Percentiles rank a stretch among this genome's conserved stretches.
Conservation (phyloP, 2,329 filamentous ascomycete genomes). For the Tolypocladium ovalisporum region DNA sequence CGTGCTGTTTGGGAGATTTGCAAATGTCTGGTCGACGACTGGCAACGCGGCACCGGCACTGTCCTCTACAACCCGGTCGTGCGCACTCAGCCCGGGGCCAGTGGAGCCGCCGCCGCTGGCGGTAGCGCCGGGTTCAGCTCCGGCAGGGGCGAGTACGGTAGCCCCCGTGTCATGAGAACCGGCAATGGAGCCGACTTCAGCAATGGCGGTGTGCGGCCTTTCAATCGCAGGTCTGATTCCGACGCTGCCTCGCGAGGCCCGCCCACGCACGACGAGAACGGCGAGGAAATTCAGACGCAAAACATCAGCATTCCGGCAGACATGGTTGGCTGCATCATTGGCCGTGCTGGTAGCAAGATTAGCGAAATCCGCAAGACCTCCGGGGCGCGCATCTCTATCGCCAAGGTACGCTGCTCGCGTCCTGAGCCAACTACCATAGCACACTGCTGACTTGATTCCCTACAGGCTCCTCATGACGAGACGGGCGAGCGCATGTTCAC, state of each 20-base stretch:
- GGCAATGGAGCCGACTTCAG: constrained; percentile 98
- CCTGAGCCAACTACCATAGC: too few species aligned
- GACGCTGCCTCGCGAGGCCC: constrained; percentile 72
- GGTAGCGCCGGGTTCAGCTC: constrained; percentile 22
- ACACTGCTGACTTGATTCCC: not conserved
- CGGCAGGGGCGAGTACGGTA: constrained; percentile 42
- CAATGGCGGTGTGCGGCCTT: constrained; percentile 56
- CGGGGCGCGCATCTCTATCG: constrained; percentile 92
- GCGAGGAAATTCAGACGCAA: constrained; percentile 95
- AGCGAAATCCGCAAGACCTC: constrained; percentile 97
- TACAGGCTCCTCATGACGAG: constrained; percentile 79
- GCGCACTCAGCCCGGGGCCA: constrained; percentile 59
- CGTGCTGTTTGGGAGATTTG: constrained; percentile 97
- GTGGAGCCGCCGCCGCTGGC: constrained; percentile 30
- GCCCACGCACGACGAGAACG: constrained; percentile 86
- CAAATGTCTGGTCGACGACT: constrained; percentile 96
- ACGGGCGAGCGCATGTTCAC: constrained; percentile 99
- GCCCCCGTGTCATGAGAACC: constrained; percentile 77
- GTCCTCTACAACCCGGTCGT: constrained; percentile 96
- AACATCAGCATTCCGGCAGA: constrained; percentile 99
- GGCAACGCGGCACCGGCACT: constrained; percentile 92
- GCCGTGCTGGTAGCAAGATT: constrained; percentile 89
- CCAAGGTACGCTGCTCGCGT: constrained; percentile 51
- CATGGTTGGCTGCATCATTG: constrained; percentile 99
- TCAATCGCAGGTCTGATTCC: constrained; percentile 71